A percentile compares a stretch with the other conserved stretches of the same genome.
These are phyloP conservation scores for Psilocybe tampanensis DNA, from an alignment of 768 basidiomycete genomes.

Conservation along the genomic window DNA sequence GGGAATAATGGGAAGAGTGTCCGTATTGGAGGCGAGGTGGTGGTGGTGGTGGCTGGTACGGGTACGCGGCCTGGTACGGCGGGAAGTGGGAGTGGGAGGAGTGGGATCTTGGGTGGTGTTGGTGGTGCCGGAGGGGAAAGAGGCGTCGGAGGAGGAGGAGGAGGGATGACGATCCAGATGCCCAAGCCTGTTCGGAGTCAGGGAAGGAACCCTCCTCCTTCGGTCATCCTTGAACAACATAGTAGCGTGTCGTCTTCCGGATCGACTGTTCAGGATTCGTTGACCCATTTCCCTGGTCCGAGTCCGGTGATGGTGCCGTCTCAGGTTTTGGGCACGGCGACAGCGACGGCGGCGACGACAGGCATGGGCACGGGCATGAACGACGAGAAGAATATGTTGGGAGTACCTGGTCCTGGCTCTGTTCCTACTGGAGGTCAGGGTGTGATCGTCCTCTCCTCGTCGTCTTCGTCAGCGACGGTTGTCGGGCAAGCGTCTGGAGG, in stretches of 20 bases:
- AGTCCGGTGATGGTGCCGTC: too few relatives aligned
- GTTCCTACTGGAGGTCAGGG: neutral
- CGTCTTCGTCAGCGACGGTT: neutral
- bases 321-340: too few relatives aligned
- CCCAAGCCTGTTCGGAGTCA: constrained; percentile 19
- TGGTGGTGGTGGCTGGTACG: neutral
- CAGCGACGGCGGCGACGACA: too few relatives aligned
- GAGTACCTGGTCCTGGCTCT: too few relatives aligned
- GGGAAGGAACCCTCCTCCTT: constrained; percentile 14
- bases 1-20: constrained; percentile 19
- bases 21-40: constrained; percentile 6
- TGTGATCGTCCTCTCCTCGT: neutral
- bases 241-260: constrained; percentile 27
- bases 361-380: too few relatives aligned
- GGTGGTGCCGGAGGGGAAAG: too few relatives aligned
- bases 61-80: neutral
- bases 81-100: neutral
- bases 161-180: constrained; percentile 18
- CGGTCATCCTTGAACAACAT: constrained; percentile 30
- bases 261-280: constrained; percentile 8
- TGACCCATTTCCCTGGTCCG: too few relatives aligned
- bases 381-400: neutral
- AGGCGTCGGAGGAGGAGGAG: neutral
- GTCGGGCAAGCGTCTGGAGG: neutral
- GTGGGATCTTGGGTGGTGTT: neutral